Evolutionary conservation across 2,329 filamentous ascomycete species (phyloP).

Genomic region (Aspergillus amoenus): DNA sequence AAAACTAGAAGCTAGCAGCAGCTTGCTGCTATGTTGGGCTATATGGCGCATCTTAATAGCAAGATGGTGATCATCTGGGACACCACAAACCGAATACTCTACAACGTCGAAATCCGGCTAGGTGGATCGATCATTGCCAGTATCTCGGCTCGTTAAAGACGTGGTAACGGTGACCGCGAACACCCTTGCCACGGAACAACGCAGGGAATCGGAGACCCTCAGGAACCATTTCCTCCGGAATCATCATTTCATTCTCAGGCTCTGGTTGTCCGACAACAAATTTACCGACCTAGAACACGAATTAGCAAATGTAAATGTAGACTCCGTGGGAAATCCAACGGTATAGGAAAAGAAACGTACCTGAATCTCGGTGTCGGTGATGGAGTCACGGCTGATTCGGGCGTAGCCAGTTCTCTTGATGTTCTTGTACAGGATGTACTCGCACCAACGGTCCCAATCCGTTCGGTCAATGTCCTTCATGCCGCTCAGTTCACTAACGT

Average conservation of each 20-base stretch:
- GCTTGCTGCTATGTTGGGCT: not conserved
- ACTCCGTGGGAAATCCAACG: not conserved
- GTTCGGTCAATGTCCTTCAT: constrained; percentile 93
- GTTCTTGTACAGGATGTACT: constrained; percentile 95
- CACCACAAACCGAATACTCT: not conserved
- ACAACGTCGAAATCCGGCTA: not conserved
- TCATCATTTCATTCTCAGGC: constrained; percentile 62
- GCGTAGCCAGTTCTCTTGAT: constrained; percentile 86
- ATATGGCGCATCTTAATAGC: not conserved
- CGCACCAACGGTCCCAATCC: constrained; percentile 98
- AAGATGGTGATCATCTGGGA: not conserved
- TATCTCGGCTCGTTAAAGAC: constrained; percentile 92
- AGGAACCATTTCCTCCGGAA: constrained; percentile 72
- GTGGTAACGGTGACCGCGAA: constrained; percentile 87
- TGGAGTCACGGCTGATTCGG: constrained; percentile 80
- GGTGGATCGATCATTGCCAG: constrained; percentile 36
- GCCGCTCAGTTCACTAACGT: constrained; percentile 78
- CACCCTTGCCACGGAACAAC: constrained; percentile 80
- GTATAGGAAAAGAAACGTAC: constrained; percentile 43
- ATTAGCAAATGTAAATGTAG: constrained; percentile 11
- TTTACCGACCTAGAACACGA: constrained; percentile 67
- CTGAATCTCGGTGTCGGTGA: constrained; percentile 96
- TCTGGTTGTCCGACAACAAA: constrained; percentile 77
- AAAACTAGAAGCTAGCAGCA: not conserved
- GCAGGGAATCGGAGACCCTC: constrained; percentile 78